Percentiles rank a stretch among this genome's conserved stretches.
phyloP scores from a whole-genome alignment of 768 basidiomycete species.

The Suillus subaureus region DNA sequence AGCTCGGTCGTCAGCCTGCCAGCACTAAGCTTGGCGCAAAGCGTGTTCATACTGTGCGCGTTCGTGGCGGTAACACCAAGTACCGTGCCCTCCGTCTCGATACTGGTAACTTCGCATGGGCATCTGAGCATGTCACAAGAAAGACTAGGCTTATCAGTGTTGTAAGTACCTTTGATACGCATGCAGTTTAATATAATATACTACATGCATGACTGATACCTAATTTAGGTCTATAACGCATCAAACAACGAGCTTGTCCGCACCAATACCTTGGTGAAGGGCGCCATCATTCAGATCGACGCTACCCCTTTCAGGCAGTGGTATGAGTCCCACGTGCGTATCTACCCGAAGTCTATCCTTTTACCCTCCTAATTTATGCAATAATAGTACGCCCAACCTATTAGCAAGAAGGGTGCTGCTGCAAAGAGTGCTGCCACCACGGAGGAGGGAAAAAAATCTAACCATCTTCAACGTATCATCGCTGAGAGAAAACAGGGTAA shows the following conservation, averaged over 20 bases:
- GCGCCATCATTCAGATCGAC: constrained; percentile 95
- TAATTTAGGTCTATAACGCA: constrained; percentile 87
- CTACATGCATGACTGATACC: constrained; percentile 10
- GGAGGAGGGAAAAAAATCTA: constrained; percentile 80
- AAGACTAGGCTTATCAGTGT: constrained; percentile 97
- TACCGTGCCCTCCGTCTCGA: constrained; percentile 96
- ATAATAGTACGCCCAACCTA: constrained; percentile 87
- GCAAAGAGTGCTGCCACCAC: constrained; percentile 58
- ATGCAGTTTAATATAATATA: not conserved
- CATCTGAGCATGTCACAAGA: constrained; percentile 87
- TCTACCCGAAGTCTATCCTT: constrained; percentile 20
- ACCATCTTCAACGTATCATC: constrained; percentile 85
- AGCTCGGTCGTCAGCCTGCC: constrained; percentile 97
- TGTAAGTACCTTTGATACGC: constrained; percentile 51
- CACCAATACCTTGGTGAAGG: constrained; percentile 98
- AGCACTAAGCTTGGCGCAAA: constrained; percentile 96
- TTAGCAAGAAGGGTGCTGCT: constrained; percentile 75
- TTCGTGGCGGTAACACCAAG: constrained; percentile 95
- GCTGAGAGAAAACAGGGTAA: constrained; percentile 91
- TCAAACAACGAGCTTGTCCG: constrained; percentile 99
- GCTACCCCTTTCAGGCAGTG: constrained; percentile 99
- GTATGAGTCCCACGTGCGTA: constrained; percentile 96
- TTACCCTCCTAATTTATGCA: constrained; percentile 10
- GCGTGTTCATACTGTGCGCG: constrained; percentile 93
- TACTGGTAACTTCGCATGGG: constrained; percentile 98